These are phyloP conservation scores for Blastobotrys mokoenaii DNA, from an alignment of 805 yeast genomes.

Conservation along the genomic window DNA sequence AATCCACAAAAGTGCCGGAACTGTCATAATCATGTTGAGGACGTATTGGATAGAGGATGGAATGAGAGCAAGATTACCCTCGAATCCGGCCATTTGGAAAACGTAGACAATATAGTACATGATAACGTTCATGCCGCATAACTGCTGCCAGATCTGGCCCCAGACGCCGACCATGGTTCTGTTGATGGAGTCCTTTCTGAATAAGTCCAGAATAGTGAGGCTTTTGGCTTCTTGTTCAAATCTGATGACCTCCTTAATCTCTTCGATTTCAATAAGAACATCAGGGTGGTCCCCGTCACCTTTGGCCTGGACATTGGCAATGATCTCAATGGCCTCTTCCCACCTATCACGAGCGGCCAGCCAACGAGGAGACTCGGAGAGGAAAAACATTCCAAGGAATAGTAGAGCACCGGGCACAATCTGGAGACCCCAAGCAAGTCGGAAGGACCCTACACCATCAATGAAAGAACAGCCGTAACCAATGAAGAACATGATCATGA, in stretches of 20 bases:
- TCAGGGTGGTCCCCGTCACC: slow-evolving; percentile 30
- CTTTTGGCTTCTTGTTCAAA: slow-evolving; percentile 42
- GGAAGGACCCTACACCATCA: slow-evolving; percentile 42
- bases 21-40: slow-evolving; percentile 45
- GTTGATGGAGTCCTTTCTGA: slow-evolving; percentile 39
- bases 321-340: slow-evolving; percentile 36
- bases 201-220: slow-evolving; percentile 42
- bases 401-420: slow-evolving; percentile 44
- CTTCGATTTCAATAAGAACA: slow-evolving; percentile 47
- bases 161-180: slow-evolving; percentile 38
- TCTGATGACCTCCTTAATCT: slow-evolving; percentile 48
- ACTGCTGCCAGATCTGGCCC: too few relatives aligned
- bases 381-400: slow-evolving; percentile 34
- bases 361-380: slow-evolving; percentile 39
- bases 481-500: slow-evolving; percentile 51
- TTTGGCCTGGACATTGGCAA: slow-evolving; percentile 28
- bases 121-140: slow-evolving; percentile 52
- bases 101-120: slow-evolving; percentile 62
- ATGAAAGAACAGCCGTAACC: slow-evolving; percentile 38
- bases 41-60: slow-evolving; percentile 54
- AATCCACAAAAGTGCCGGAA: slow-evolving; percentile 52
- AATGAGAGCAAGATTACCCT: slow-evolving; percentile 41
- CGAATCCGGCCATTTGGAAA: slow-evolving; percentile 57
- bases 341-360: slow-evolving; percentile 43
- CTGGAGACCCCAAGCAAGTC: slow-evolving; percentile 57